Base-by-base conservation (phyloP, 345 rosid genomes). In the Hibiscus tridactylites region DNA sequence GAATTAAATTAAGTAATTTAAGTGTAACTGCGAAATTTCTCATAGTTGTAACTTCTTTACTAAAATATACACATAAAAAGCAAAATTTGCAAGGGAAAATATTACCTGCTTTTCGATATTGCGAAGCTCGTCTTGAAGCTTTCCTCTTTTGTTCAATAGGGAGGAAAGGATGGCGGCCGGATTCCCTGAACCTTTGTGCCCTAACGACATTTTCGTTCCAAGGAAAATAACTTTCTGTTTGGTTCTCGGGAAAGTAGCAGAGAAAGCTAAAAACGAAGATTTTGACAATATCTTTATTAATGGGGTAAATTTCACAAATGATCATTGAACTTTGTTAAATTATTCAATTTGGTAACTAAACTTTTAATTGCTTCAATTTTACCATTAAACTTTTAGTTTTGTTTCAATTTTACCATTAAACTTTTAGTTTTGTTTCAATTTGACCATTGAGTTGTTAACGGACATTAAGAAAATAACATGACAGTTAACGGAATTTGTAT, bases 71-170 rank as follows among this genome's bases (percentile, higher is more conserved):
- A 52, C 13, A 11, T 21, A 57, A 10, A 24, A n/a, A 21, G n/a
- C 21, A 26, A 57, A 46, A 24, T 28, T 29, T 24, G 6, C 56
- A 56, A 19, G 9, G 0, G 26, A 3, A 35, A 24, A 65, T 1
- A 8, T 1, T 21, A 89, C 94, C 91, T 89, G 91, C 72, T 78
- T 87, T 80, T 89, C 91, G 63, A 89, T 85, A 79, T 15, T 82
- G 37, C 88, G 84, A 24, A 89, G 94, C 79, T 89, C 94, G 0
- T 89, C 90, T 53, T 85, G 88, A 44, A 87, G 88, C 86, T 83
- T 85, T 35, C 77, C 82, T 75, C 91, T 84, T 79, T 84, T 87
- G 80, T 68, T 73, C 65, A 85, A 49, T 61, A 89, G 86, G 68
- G 86, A 74, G 31, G 83, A 68, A 35, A 85, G 81, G 73, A 77